Evolutionary conservation across 805 yeast genomes (phyloP).

Genomic region (Monosporozyma aerobia): DNA sequence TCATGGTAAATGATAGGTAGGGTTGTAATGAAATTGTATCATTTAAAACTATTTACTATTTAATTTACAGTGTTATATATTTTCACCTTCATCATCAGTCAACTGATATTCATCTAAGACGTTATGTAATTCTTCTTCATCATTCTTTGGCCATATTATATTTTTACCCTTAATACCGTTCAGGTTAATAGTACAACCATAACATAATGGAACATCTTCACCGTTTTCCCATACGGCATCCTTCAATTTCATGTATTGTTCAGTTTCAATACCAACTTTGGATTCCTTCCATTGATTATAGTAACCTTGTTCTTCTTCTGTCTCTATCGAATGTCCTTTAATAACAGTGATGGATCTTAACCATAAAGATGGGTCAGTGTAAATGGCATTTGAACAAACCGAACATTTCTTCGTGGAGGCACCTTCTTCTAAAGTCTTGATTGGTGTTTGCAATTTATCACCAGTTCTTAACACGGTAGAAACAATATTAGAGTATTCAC

Average conservation of each 20-base stretch:
- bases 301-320: conserved; percentile 34
- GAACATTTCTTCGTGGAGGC: conserved; percentile 34
- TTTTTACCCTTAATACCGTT: conserved; percentile 33
- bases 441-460: conserved; percentile 55
- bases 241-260: conserved; percentile 15
- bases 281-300: conserved; percentile 29
- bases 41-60: neutral
- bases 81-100: conserved; percentile 28
- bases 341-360: conserved; percentile 56
- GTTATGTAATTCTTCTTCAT: conserved; percentile 27
- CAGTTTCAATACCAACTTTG: conserved; percentile 14
- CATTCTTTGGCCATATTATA: conserved; percentile 33
- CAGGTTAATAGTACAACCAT: conserved; percentile 65
- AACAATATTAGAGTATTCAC: conserved; percentile 77
- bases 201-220: conserved; percentile 42
- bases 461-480: conserved; percentile 91
- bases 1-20: conserved; percentile 8
- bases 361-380: conserved; percentile 57
- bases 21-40: neutral
- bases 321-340: conserved; percentile 40
- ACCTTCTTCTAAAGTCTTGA: neutral
- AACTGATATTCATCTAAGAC: conserved; percentile 43
- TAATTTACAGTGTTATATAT: neutral
- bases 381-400: conserved; percentile 48
- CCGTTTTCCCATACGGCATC: conserved; percentile 13